Evolutionary conservation across 2,329 filamentous ascomycete genomes (phyloP).

Genomic region (Penicillium sp.): DNA sequence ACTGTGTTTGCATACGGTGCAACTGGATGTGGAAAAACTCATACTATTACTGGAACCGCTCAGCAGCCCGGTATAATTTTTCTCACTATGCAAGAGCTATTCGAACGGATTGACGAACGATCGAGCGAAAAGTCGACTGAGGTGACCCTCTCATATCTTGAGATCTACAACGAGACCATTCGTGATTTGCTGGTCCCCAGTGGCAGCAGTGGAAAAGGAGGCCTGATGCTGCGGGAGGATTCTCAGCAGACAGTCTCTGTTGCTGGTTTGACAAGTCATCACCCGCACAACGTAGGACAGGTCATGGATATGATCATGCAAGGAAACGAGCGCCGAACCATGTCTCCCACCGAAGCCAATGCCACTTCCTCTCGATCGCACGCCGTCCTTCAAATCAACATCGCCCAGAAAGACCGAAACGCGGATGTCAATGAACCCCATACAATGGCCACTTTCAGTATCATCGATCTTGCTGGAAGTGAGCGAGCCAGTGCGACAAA

Average conservation of each 20-base stretch:
- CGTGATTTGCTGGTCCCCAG: slow-evolving; percentile 88
- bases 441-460: slow-evolving; percentile 96
- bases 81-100: slow-evolving; percentile 97
- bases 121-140: slow-evolving; percentile 86
- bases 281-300: slow-evolving; percentile 86
- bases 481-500: slow-evolving; percentile 96
- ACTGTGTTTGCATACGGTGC: slow-evolving; percentile 98
- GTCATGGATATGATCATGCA: slow-evolving; percentile 99
- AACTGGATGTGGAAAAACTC: slow-evolving; percentile 96
- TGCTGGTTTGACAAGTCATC: slow-evolving; percentile 84
- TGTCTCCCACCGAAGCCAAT: slow-evolving; percentile 95
- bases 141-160: slow-evolving; percentile 88
- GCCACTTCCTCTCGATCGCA: slow-evolving; percentile 96
- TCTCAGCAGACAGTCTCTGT: slow-evolving; percentile 91
- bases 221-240: slow-evolving; percentile 91
- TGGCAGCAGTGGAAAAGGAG: slow-evolving; percentile 77
- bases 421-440: slow-evolving; percentile 90
- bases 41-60: slow-evolving; percentile 90
- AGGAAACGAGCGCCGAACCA: slow-evolving; percentile 91
- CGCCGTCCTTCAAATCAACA: slow-evolving; percentile 94
- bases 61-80: slow-evolving; percentile 98
- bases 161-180: slow-evolving; percentile 99
- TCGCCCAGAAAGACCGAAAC: slow-evolving; percentile 91
- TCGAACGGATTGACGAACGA: slow-evolving; percentile 89
- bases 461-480: slow-evolving; percentile 91